Evolutionary conservation across 768 basidiomycete species (phyloP), one percentile per base, ranked within the genome.

Genomic region (Boletus subparvulus): DNA sequence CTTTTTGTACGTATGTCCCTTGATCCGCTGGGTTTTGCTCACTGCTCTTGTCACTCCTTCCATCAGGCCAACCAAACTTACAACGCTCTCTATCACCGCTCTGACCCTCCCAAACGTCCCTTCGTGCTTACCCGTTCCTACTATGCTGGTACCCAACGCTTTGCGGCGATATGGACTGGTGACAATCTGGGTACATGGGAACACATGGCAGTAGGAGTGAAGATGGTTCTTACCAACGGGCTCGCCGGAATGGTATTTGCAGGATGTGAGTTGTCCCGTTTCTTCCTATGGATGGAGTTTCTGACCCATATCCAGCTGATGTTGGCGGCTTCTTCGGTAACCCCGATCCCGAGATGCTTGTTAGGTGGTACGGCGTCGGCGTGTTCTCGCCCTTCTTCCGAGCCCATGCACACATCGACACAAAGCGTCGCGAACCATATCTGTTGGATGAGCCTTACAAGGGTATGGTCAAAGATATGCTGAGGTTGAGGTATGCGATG

Each of bases 251-350:
- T 98, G 84, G 82, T 86, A 30, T 99, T 95, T 69, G 79, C 85
- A 24, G 97, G 97, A 61, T 88, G 95, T 97, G 70, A 67, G 94
- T 76, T 4, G 13, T 30, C 13, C 30, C 37, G 39, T 45, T 59
- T 24, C 5, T 54, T 55, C 12, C 9, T 28, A 4, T 19, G 30
- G n/a, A 36, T 33, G 8, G 8, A 6, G n/a, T 50, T 30, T n/a
- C 50, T 66, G 28, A 50, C 35, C n/a, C n/a, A 19, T 53, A 2
- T 49, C 28, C 61, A 98, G 96, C 97, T 59, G 97, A 99, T 65
- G 94, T 98, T 50, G 96, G 97, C 19, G 97, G 97, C 16, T 99
- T 98, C 86, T 98, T 98, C 68, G 95, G 96, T 17, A 95, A 98
- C 72, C 95, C 97, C 0, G 85, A 88, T 44, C 81, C 89, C 0